Evolutionary conservation across 495 filamentous ascomycete genomes (phyloP), one percentile per base, ranked within the genome.

Genomic region (Elasticomyces elasticus): DNA sequence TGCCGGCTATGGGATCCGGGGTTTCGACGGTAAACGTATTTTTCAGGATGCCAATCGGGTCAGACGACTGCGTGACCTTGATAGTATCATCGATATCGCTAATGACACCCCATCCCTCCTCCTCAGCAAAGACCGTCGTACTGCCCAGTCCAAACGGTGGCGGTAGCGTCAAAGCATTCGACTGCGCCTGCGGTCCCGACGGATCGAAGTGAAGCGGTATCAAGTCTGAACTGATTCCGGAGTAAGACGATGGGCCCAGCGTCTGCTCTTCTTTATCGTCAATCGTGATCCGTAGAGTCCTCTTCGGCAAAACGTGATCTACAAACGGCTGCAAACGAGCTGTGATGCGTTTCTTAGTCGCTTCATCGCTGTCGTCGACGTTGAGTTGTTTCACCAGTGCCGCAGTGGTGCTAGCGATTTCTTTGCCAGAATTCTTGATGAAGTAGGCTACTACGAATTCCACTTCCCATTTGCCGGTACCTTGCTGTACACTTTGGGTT

Each of bases 41-140:
- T 30, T 78, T 76, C 4, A 95, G 72, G 56, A 95, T 88, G 5
- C 87, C 87, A 41, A 84, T 77, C 1, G 85, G 78, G 42, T 85
- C 80, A 37, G 79, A 79, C 1, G 92, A 94, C 64, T 85, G 76
- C 0, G 91, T 94, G 48, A 88, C 73, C 70, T 97, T 96, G 73
- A 96, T 94, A 1, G 91, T 92, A 67, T 97, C 91, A 67, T 97
- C 91, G 64, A 97, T 83, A 63, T 97, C 91, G 30, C 86, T 92
- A 54, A 97, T 83, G 5, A 97, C 70, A 2, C 82, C 77, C 90
- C 90, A 96, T 11, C 91, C 91, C 54, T 87, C 78, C 0, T 86
- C 79, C 23, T 78, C 80, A 0, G 86, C 86, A 62, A 82, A 90
- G 6, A 77, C 72, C 0, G 88, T 95, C 50, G 72, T 73, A 78